phyloP scores from a whole-genome alignment of 345 rosid genomes.

The Boechera stricta region DNA sequence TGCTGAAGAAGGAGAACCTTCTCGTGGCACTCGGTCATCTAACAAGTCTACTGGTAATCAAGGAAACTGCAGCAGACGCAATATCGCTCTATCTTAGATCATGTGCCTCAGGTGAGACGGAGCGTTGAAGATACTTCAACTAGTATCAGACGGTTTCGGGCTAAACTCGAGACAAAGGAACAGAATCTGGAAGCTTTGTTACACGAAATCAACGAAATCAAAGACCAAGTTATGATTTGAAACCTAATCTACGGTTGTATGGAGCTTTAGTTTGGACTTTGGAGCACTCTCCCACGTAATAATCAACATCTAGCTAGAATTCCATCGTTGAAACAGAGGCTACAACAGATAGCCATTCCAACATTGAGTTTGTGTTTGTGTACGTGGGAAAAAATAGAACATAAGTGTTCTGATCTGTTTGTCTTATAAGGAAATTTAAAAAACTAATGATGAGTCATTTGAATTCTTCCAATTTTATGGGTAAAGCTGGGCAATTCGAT shows the following conservation, averaged over 20 bases:
- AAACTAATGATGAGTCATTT: no score
- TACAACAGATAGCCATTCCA: neutral
- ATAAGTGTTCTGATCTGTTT: no score
- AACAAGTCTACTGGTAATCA: neutral
- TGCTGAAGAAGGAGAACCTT: slow-evolving; percentile 16
- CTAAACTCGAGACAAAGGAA: slow-evolving; percentile 20
- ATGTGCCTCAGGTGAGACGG: slow-evolving; percentile 13
- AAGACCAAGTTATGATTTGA: slow-evolving; percentile 20
- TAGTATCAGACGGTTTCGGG: slow-evolving; percentile 2
- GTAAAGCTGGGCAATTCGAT: no score
- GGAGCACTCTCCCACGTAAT: neutral
- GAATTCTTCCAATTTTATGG: no score
- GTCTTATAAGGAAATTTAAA: no score
- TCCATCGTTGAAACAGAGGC: neutral
- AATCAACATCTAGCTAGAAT: neutral
- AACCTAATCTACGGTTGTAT: neutral
- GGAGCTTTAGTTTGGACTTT: neutral
- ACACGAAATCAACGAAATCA: neutral
- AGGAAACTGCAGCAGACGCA: neutral
- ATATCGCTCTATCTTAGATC: slow-evolving; percentile 12
- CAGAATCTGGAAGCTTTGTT: slow-evolving; percentile 21
- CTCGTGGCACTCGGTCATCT: slow-evolving; percentile 9
- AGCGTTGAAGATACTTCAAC: slow-evolving; percentile 6
- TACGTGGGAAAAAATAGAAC: no score
- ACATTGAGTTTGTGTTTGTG: no score